Evolutionary conservation across 192 early-diverging fungal genomes (phyloP), one percentile per base, ranked within the genome.

Genomic region (Coemansia sp.): DNA sequence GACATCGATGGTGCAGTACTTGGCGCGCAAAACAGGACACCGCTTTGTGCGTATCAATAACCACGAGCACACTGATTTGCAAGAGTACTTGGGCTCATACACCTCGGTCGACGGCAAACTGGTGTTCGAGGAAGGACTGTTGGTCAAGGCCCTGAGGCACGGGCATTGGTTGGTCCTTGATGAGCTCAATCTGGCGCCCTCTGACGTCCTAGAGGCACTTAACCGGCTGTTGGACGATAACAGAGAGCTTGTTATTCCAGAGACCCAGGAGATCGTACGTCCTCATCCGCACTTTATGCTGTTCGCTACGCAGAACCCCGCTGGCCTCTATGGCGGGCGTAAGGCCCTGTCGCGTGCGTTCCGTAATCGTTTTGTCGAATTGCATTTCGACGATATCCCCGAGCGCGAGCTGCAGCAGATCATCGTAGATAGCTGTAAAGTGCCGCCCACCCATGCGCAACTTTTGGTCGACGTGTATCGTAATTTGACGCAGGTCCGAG

Each of bases 101-200:
- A 88, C 95, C 2, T 90, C 94, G 13, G 89, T 94, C 55, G 88
- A 94, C 50, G 96, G 95, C 5, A 86, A 87, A 65, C 86, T 99
- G 33, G 93, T 94, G 50, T 99, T 97, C 85, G 92, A 94, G 76
- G 97, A 99, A 85, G 98, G 98, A 66, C 88, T 96, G 9, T 83
- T 99, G 34, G 95, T 99, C 9, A 88, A 95, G 76, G 97, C 98
- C 2, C 83, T 99, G 64, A 87, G 92, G 16, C 90, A 95, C 62
- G 98, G 98, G 13, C 91, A 96, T 73, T 99, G 98, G 98, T 90
- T 99, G 74, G 97, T 99, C 4, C 86, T 99, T 29, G 98, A 99
- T 78, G 98, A 99, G 84, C 90, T 99, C 38, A 99, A 99, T 75
- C 86, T 99, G 75, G 98, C 98, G 2, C 98, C 98, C 6, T 90